These are phyloP conservation scores for Phlebiopsis flavidoalba DNA, from an alignment of 768 basidiomycete species.

Conservation along the genomic window DNA sequence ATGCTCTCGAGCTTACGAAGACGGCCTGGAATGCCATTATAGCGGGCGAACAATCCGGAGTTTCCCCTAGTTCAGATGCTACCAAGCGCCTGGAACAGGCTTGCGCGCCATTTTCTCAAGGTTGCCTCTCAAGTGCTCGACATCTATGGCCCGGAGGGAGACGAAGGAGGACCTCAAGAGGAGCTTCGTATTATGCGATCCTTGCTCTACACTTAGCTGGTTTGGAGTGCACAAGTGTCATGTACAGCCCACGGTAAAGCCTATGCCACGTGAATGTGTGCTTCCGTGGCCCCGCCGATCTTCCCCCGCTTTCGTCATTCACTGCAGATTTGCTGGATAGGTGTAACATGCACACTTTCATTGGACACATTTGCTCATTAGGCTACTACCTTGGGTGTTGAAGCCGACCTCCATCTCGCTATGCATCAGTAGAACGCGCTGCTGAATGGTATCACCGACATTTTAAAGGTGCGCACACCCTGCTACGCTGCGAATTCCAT, in stretches of 20 bases:
- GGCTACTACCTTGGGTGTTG: too few relatives aligned
- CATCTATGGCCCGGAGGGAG: conserved; percentile 58
- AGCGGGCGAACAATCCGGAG: conserved; percentile 15
- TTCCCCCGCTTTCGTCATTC: not conserved
- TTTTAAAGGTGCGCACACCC: too few relatives aligned
- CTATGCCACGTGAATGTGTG: not conserved
- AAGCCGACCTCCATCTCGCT: too few relatives aligned
- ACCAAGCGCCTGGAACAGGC: conserved; percentile 3
- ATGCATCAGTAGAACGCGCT: too few relatives aligned
- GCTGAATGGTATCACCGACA: too few relatives aligned
- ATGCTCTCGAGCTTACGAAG: conserved; percentile 71
- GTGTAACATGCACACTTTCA: too few relatives aligned
- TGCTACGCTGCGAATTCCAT: too few relatives aligned
- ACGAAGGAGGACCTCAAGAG: conserved; percentile 51
- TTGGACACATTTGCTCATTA: too few relatives aligned
- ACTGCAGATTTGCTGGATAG: too few relatives aligned
- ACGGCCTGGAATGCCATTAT: conserved; percentile 67
- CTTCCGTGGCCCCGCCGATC: not conserved
- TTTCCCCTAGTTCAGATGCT: conserved; percentile 2
- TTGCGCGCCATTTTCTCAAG: conserved; percentile 32
- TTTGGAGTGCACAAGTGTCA: not conserved
- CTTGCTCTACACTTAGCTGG: conserved; percentile 26
- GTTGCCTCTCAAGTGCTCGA: conserved; percentile 37
- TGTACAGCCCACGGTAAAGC: not conserved
- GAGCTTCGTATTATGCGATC: conserved; percentile 44